Conservation (phyloP, 176 grass and related monocot species). For the Triticum aestivum region DNA sequence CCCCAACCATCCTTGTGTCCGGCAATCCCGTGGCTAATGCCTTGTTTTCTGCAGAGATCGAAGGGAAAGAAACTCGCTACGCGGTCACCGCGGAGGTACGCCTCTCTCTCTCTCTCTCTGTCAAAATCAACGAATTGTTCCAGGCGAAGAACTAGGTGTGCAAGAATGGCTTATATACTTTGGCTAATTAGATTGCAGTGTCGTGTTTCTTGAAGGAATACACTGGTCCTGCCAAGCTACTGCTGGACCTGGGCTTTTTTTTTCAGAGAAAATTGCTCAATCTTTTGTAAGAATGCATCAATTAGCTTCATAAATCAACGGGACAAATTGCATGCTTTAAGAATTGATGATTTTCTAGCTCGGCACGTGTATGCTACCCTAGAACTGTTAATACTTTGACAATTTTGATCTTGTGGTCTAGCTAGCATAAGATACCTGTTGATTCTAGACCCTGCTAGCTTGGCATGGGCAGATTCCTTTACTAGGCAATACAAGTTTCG, state of each 20-base stretch:
- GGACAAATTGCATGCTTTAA: neutral
- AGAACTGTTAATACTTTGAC: neutral
- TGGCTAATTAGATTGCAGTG: neutral
- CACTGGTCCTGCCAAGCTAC: neutral
- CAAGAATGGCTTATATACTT: neutral
- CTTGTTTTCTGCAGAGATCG: constrained; percentile 41
- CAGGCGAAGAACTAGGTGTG: neutral
- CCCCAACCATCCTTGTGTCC: neutral
- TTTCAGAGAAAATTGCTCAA: neutral
- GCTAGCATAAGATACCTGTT: neutral
- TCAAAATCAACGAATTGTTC: neutral
- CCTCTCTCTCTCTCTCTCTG: neutral
- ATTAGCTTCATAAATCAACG: neutral
- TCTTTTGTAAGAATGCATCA: neutral
- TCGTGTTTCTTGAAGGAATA: no score
- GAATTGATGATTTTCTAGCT: neutral
- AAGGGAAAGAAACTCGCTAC: constrained; percentile 65
- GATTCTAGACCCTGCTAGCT: neutral
- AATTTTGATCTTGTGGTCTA: neutral
- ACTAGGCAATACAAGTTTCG: neutral
- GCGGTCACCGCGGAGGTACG: constrained; percentile 53
- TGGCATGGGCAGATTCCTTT: neutral
- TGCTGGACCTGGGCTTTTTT: neutral
- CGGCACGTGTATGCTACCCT: neutral
- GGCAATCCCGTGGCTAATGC: neutral